Evolutionary conservation across 805 yeast species (phyloP).

Genomic region (Metschnikowia lochheadii): DNA sequence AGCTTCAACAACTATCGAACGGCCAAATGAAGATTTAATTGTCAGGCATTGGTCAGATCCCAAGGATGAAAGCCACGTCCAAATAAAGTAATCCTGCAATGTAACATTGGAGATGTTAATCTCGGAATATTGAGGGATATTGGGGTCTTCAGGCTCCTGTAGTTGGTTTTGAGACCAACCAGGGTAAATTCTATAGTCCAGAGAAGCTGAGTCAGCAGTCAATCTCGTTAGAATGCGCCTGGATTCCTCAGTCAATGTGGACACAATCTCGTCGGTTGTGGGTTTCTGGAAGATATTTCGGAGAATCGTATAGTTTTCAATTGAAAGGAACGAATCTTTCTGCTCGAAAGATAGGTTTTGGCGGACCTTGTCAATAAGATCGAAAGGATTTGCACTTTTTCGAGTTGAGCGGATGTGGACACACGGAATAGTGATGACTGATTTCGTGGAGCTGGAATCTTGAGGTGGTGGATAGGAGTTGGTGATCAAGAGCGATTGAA

Average conservation of each 20-base stretch:
- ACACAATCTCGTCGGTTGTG: conserved; percentile 50
- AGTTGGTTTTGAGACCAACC: conserved; percentile 30
- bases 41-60: conserved; percentile 67
- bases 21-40: conserved; percentile 69
- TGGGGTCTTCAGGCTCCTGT: conserved; percentile 5
- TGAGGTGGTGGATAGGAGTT: conserved; percentile 60
- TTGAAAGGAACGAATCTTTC: conserved; percentile 63
- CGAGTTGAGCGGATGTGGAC: conserved; percentile 55
- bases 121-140: conserved; percentile 38
- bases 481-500: conserved; percentile 61
- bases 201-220: conserved; percentile 32
- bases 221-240: conserved; percentile 47
- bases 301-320: conserved; percentile 73
- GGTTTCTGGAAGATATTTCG: conserved; percentile 63
- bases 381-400: conserved; percentile 48
- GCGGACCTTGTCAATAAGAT: conserved; percentile 48
- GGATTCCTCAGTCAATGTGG: conserved; percentile 71
- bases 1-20: conserved; percentile 77
- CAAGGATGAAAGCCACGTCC: conserved; percentile 84
- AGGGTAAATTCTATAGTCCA: conserved; percentile 37
- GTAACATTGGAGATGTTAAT: conserved; percentile 53
- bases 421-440: conserved; percentile 54
- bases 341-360: conserved; percentile 63
- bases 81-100: conserved; percentile 81
- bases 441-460: conserved; percentile 28